Conservation (phyloP, 2,329 filamentous ascomycete genomes). For the Cadophora sp. region DNA sequence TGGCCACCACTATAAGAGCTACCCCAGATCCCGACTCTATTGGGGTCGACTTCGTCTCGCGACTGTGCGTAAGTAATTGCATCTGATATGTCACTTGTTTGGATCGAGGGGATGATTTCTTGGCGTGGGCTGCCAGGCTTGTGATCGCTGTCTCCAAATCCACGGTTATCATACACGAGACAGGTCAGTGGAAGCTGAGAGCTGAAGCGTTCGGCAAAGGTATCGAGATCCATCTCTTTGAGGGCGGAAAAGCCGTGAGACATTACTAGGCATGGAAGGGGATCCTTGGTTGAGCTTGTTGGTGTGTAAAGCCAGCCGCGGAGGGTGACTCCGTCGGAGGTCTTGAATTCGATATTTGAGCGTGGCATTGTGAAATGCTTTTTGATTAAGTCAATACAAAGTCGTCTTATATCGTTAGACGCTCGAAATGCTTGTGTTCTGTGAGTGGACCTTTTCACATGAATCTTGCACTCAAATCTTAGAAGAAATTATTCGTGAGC, state of each 20-base stretch:
- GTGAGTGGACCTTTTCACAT: too few species aligned
- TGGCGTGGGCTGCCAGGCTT: conserved; percentile 40
- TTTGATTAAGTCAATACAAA: too few species aligned
- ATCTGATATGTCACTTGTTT: conserved; percentile 46
- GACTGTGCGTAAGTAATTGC: conserved; percentile 48
- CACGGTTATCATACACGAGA: conserved; percentile 47
- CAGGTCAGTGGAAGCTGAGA: conserved; percentile 37
- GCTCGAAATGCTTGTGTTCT: too few species aligned
- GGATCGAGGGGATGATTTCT: conserved; percentile 44
- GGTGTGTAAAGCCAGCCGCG: conserved; percentile 44
- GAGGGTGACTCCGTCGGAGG: conserved; percentile 38
- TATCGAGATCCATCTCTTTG: conserved; percentile 37
- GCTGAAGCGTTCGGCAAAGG: conserved; percentile 38
- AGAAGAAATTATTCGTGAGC: too few species aligned
- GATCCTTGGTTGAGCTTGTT: neutral
- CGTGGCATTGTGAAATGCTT: neutral
- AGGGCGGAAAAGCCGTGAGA: conserved; percentile 36
- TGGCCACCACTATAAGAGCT: conserved; percentile 48
- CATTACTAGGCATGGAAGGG: conserved; percentile 36
- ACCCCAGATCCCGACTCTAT: conserved; percentile 48
- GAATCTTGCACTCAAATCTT: too few species aligned
- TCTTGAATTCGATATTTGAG: conserved; percentile 35
- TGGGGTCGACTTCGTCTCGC: conserved; percentile 41
- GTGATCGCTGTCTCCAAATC: conserved; percentile 44
- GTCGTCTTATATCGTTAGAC: too few species aligned